phyloP scores from a whole-genome alignment of 345 rosid species.

The Sisymbrium irio region DNA sequence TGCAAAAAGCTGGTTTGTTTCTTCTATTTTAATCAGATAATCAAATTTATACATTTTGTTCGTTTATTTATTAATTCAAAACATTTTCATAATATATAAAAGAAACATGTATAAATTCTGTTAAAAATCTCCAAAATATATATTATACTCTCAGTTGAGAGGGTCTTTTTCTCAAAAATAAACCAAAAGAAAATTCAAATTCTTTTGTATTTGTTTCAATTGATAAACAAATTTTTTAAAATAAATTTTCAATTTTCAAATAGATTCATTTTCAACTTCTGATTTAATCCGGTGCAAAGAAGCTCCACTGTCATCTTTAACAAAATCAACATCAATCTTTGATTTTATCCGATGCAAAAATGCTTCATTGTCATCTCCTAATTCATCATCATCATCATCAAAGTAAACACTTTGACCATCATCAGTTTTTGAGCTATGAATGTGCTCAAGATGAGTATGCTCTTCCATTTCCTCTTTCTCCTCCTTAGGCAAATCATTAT shows the following conservation, averaged over 20 bases:
- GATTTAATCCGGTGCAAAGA: background rate
- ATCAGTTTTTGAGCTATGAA: slow-evolving; percentile 22
- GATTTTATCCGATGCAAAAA: background rate
- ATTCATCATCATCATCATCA: slow-evolving; percentile 28
- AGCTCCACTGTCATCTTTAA: slow-evolving; percentile 11
- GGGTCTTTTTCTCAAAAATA: background rate
- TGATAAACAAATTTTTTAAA: background rate
- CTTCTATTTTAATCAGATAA: background rate
- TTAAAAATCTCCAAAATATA: background rate
- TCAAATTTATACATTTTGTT: slow-evolving; percentile 7
- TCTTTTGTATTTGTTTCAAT: background rate
- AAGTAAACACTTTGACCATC: slow-evolving; percentile 33
- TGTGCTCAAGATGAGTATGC: slow-evolving; percentile 21
- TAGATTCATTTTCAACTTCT: background rate
- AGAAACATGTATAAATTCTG: slow-evolving; percentile 11
- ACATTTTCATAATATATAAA: slow-evolving; percentile 15
- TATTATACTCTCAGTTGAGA: background rate
- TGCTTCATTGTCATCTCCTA: slow-evolving; percentile 14
- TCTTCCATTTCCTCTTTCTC: slow-evolving; percentile 1
- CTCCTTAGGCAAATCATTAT: background rate
- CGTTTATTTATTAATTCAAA: slow-evolving; percentile 7
- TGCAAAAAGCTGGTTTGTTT: background rate
- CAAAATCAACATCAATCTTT: background rate
- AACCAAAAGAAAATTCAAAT: background rate
- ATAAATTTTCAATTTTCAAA: background rate